These are phyloP conservation scores for Aspergillus pseudoterreus DNA, from an alignment of 2,329 filamentous ascomycete genomes.

Conservation along the genomic window DNA sequence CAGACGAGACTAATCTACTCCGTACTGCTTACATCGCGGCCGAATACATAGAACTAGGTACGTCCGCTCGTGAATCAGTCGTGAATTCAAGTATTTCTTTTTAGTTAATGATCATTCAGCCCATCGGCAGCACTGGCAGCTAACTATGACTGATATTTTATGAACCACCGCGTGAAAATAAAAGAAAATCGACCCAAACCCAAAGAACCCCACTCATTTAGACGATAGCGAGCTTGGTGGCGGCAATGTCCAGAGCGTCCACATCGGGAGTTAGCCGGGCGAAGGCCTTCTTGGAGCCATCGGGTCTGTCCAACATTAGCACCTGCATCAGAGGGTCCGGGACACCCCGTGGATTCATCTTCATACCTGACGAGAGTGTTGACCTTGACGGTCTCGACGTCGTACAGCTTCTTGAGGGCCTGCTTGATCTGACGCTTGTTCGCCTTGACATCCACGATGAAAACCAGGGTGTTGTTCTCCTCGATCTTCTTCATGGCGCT, in stretches of 20 bases:
- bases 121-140: conserved; percentile 28
- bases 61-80: conserved; percentile 8
- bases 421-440: conserved; percentile 99
- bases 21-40: no score
- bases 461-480: conserved; percentile 99
- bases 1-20: no score
- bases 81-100: conserved; percentile 27
- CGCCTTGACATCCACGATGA: conserved; percentile 94
- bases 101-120: conserved; percentile 38
- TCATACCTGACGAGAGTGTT: conserved; percentile 94
- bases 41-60: neutral
- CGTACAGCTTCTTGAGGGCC: conserved; percentile 98
- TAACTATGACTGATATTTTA: conserved; percentile 33
- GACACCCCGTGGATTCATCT: no score
- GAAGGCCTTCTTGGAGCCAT: conserved; percentile 98
- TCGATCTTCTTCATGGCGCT: conserved; percentile 99
- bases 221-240: conserved; percentile 97
- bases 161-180: conserved; percentile 39
- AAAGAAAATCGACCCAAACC: conserved; percentile 42
- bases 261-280: conserved; percentile 93
- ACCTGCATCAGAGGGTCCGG: no score
- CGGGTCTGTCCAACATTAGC: conserved; percentile 58
- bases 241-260: conserved; percentile 97
- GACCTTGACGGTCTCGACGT: conserved; percentile 97
- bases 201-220: conserved; percentile 56